Evolutionary conservation across 2,329 filamentous ascomycete species (phyloP).

Genomic region (Neofusicoccum laricinum): DNA sequence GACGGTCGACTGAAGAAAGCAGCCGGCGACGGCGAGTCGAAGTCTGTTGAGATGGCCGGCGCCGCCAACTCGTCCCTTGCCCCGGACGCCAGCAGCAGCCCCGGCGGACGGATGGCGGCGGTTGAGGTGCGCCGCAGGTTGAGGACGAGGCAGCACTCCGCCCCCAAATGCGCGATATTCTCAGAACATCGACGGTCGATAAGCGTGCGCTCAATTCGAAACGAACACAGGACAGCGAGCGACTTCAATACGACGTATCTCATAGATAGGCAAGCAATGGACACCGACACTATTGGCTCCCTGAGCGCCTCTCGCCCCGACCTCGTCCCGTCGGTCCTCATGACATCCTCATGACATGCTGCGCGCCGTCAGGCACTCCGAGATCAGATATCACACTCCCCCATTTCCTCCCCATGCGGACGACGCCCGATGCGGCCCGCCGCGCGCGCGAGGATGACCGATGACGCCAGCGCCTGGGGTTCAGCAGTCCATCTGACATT

Average conservation of each 20-base stretch:
- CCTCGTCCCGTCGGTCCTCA: background rate
- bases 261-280: background rate
- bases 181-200: background rate
- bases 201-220: background rate
- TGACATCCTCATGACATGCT: no score
- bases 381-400: background rate
- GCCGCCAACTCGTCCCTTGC: background rate
- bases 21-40: background rate
- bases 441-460: background rate
- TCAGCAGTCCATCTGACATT: background rate
- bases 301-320: background rate
- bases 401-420: background rate
- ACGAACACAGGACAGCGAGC: background rate
- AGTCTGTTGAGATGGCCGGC: background rate
- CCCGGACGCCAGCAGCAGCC: background rate
- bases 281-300: conserved; percentile 4
- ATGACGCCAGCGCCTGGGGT: background rate
- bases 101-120: background rate
- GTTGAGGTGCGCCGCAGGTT: background rate
- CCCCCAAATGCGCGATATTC: conserved; percentile 1
- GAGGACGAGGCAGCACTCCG: background rate
- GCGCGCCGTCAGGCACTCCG: no score
- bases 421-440: background rate
- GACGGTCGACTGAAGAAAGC: background rate
- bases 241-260: background rate